phyloP scores from a whole-genome alignment of 345 rosid genomes.

The Eucalyptus globulus region DNA sequence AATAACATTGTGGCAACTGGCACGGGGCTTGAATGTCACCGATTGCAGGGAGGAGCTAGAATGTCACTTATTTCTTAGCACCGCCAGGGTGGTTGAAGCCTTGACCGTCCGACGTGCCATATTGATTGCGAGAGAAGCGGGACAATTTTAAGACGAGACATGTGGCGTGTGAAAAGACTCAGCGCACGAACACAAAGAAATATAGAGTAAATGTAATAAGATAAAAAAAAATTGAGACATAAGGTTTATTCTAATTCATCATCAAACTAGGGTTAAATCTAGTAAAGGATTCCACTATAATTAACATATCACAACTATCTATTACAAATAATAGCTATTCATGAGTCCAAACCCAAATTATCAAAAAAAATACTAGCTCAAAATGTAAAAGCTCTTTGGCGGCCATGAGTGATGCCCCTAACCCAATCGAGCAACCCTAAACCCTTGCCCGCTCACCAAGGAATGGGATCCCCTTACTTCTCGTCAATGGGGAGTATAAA shows the following conservation, averaged over 20 bases:
- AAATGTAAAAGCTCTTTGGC: not conserved
- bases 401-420: not conserved
- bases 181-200: not conserved
- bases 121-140: not conserved
- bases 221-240: not conserved
- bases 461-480: too few relatives aligned
- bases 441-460: not conserved
- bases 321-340: too few relatives aligned
- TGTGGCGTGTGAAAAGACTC: not conserved
- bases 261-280: not conserved
- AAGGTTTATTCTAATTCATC: not conserved
- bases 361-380: not conserved
- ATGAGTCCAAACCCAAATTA: too few relatives aligned
- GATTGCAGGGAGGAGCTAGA: not conserved
- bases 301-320: not conserved
- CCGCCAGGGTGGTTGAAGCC: not conserved
- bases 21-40: not conserved
- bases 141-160: not conserved
- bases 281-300: not conserved
- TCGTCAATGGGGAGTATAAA: not conserved
- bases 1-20: not conserved
- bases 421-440: not conserved
- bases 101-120: not conserved
- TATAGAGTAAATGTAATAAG: not conserved
- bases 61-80: not conserved